Evolutionary conservation across 2,329 filamentous ascomycete species (phyloP), one percentile per base, ranked within the genome.

Genomic region (Colletotrichum falcatum): DNA sequence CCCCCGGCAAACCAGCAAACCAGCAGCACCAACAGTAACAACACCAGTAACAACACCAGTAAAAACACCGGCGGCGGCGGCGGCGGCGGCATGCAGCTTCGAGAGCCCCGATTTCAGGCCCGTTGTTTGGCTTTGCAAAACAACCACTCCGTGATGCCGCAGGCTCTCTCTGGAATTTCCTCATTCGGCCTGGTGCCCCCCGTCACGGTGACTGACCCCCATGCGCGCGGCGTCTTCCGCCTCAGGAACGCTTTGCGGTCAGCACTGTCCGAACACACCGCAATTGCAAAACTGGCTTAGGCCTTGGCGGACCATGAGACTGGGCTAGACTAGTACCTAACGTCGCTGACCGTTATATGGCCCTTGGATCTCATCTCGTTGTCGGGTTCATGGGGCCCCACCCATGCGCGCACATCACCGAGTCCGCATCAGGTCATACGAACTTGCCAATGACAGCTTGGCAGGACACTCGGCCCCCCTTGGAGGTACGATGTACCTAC

Each of bases 301-400:
- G 42, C 53, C 67, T 70, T 70, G 67, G 67, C 63, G 33, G 42
- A n/a, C 23, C 63, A 70, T 62, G 63, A 63, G n/a, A n/a, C n/a
- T n/a, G n/a, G n/a, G n/a, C n/a, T n/a, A n/a, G 39, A 62, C 67
- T 49, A 58, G 67, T 64, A 30, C 28, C 39, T n/a, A n/a, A n/a
- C n/a, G n/a, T n/a, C n/a, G 28, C 56, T 42, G 26, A 51, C 44
- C 35, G 59, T 51, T 44, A n/a, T 14, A 42, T 39, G 44, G 44
- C 42, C 63, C 56, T 39, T 44, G 42, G 37, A 37, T 56, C 53
- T 70, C 67, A 70, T 67, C 42, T 67, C 63, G 64, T 62, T 58
- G 62, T 67, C 56, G 62, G 55, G 55, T 44, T 58, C 65, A 14
- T 37, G 16, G 23, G 60, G 42, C 62, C 42, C 63, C 67, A 67